Percentiles rank a stretch among this genome's conserved stretches.
These are phyloP conservation scores for Boletus eberwhitei DNA, from an alignment of 768 basidiomycete genomes.

Conservation along the genomic window DNA sequence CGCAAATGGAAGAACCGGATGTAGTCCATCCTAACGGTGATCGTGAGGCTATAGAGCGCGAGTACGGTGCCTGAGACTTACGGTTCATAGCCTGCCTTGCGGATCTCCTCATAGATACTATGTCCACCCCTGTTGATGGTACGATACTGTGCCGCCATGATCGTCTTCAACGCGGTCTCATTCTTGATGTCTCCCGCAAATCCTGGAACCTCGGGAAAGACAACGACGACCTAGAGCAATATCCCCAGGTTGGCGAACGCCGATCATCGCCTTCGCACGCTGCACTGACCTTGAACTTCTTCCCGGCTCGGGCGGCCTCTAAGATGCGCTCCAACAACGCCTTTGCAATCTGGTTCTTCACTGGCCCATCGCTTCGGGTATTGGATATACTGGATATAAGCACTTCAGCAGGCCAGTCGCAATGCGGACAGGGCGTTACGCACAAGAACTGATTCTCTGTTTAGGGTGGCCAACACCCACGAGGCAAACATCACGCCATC, in stretches of 20 bases:
- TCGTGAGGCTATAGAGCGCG: not conserved
- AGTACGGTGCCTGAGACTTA: conserved; percentile 33
- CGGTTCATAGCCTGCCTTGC: conserved; percentile 77
- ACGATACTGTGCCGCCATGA: conserved; percentile 86
- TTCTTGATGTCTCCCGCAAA: conserved; percentile 82
- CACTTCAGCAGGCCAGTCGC: conserved; percentile 1
- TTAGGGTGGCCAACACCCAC: conserved; percentile 1
- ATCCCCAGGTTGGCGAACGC: not conserved
- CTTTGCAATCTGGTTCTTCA: conserved; percentile 79
- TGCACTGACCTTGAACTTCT: conserved; percentile 68
- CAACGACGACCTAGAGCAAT: conserved; percentile 64
- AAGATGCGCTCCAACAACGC: conserved; percentile 84
- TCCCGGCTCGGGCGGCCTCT: conserved; percentile 64
- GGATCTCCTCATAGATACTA: conserved; percentile 82
- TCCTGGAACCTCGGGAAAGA: conserved; percentile 89
- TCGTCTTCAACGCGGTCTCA: conserved; percentile 62
- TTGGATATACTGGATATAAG: conserved; percentile 62
- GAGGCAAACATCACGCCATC: conserved; percentile 10
- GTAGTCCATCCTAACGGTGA: conserved; percentile 59
- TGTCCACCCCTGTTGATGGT: conserved; percentile 87
- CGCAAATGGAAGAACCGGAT: conserved; percentile 93
- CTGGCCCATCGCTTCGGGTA: conserved; percentile 57
- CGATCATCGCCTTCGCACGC: not conserved
- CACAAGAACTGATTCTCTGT: conserved; percentile 86
- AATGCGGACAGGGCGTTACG: conserved; percentile 25